A percentile compares a stretch with the other conserved stretches of the same genome.
Evolutionary conservation across 768 basidiomycete species (phyloP).

Genomic region (Rubroboletus satanas): DNA sequence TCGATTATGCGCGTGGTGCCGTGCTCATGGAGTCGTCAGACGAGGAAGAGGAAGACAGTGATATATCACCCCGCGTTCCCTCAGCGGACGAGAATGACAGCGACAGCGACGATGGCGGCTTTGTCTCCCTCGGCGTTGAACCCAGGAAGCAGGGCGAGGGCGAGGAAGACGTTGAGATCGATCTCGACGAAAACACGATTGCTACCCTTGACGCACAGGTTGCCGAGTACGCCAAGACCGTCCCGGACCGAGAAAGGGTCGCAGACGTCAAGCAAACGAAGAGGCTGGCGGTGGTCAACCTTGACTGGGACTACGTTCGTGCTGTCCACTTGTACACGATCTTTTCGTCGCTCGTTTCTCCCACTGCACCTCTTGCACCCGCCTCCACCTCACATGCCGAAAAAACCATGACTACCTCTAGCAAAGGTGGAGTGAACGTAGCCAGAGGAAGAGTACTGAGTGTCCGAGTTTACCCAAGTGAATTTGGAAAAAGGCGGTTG

Average conservation of each 20-base stretch:
- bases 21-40: constrained; percentile 85
- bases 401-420: constrained; percentile 10
- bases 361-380: constrained; percentile 43
- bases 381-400: constrained; percentile 23
- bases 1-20: constrained; percentile 90
- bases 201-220: constrained; percentile 74
- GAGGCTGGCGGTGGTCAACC: constrained; percentile 86
- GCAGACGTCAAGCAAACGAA: constrained; percentile 48
- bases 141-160: constrained; percentile 24
- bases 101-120: constrained; percentile 45
- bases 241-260: constrained; percentile 43
- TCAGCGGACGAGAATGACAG: constrained; percentile 41
- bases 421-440: constrained; percentile 22
- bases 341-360: constrained; percentile 79
- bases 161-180: constrained; percentile 54
- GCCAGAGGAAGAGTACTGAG: constrained; percentile 65
- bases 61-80: background rate
- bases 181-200: constrained; percentile 75
- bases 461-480: constrained; percentile 86
- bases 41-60: constrained; percentile 51
- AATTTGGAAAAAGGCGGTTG: constrained; percentile 88
- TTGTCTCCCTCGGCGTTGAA: constrained; percentile 49
- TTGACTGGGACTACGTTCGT: constrained; percentile 97
- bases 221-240: constrained; percentile 49
- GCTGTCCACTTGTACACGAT: constrained; percentile 90